Evolutionary conservation across 1,284 basidiomycete genomes (phyloP).

Genomic region (Apiotrichum laibachii): DNA sequence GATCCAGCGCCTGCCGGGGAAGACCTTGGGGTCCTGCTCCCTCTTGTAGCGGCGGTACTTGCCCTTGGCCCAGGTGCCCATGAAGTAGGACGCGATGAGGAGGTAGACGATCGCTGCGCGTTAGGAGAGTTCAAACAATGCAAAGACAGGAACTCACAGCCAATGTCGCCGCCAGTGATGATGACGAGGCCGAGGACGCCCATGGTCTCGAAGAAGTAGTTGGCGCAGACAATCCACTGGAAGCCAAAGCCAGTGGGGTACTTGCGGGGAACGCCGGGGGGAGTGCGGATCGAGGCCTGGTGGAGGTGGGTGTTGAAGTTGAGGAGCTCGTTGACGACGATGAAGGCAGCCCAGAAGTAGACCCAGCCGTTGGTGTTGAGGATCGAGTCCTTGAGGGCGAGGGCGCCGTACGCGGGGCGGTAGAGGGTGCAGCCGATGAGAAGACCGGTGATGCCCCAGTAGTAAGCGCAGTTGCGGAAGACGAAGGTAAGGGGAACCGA

Average conservation of each 20-base stretch:
- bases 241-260: constrained; percentile 82
- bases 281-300: constrained; percentile 75
- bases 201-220: constrained; percentile 90
- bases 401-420: constrained; percentile 62
- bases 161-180: constrained; percentile 71
- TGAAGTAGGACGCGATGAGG: constrained; percentile 65
- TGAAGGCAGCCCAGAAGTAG: constrained; percentile 64
- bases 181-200: constrained; percentile 71
- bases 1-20: constrained; percentile 47
- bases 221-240: constrained; percentile 78
- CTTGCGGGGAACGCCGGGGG: constrained; percentile 72
- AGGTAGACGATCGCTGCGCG: constrained; percentile 68
- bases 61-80: constrained; percentile 86
- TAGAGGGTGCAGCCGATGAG: constrained; percentile 77
- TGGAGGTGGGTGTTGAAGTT: constrained; percentile 83
- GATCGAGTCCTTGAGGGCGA: constrained; percentile 65
- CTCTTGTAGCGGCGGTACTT: constrained; percentile 89
- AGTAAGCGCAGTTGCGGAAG: constrained; percentile 85
- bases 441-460: constrained; percentile 78
- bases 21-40: constrained; percentile 76
- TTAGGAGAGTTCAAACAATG: not conserved
- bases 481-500: constrained; percentile 89
- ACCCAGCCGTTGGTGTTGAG: constrained; percentile 69
- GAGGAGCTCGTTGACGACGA: constrained; percentile 78
- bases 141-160: constrained; percentile 57